Evolutionary conservation across 306 rosid genomes (phyloP).

Genomic region (Delonix regia): DNA sequence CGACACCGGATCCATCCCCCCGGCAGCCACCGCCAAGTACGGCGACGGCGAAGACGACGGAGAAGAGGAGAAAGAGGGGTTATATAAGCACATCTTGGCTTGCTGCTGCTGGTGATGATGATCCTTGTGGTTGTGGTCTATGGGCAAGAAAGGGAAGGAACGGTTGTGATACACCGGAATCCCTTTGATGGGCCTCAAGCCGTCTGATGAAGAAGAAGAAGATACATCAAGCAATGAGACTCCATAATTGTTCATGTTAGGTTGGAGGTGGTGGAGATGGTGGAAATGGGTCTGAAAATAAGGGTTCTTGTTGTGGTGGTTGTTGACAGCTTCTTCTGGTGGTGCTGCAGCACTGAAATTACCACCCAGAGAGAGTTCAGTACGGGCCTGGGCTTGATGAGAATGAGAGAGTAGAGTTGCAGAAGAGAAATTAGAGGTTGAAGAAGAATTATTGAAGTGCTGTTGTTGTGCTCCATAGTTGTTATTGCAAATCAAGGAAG

Average conservation of each 20-base stretch:
- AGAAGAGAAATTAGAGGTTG: not conserved
- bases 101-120: conserved; percentile 21
- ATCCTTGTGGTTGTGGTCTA: conserved; percentile 49
- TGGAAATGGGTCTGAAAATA: conserved; percentile 32
- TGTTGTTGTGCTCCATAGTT: not conserved
- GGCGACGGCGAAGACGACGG: conserved; percentile 34
- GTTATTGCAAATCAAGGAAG: conserved; percentile 13
- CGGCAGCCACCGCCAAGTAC: conserved; percentile 7
- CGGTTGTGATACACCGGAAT: conserved; percentile 89
- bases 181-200: conserved; percentile 81
- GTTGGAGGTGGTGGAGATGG: conserved; percentile 12
- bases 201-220: conserved; percentile 39
- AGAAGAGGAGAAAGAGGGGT: conserved; percentile 37
- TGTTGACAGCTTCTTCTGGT: not conserved
- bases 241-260: conserved; percentile 43
- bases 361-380: conserved; percentile 79
- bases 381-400: conserved; percentile 59
- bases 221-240: conserved; percentile 58
- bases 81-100: conserved; percentile 58
- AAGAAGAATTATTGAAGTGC: not conserved
- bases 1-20: conserved; percentile 53
- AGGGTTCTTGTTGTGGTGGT: conserved; percentile 13
- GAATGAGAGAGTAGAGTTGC: not conserved
- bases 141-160: conserved; percentile 74
- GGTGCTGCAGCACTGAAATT: conserved; percentile 35